Percentiles rank a stretch among this genome's conserved stretches.
Evolutionary conservation across 2,329 filamentous ascomycete species (phyloP).

Genomic region (Epichloe coenophiala): DNA sequence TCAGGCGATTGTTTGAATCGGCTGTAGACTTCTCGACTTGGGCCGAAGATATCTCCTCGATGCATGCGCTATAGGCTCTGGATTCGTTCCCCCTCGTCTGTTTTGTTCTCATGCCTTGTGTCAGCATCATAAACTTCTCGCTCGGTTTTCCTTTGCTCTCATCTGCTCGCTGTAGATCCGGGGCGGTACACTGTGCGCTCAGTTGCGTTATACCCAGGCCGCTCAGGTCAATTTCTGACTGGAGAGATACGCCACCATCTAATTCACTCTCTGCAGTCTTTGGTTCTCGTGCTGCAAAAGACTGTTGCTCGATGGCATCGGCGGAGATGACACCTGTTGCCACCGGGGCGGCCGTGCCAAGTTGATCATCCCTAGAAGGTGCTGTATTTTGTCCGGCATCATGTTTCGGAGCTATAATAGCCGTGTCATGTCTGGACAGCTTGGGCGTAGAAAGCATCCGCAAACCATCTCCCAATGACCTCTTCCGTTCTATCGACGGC

Average conservation of each 20-base stretch:
- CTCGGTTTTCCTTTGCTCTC: not conserved
- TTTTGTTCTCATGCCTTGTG: not conserved
- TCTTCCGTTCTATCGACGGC: not conserved
- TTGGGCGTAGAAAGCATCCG: constrained; percentile 1
- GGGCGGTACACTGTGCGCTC: not conserved
- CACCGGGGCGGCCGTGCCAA: not conserved
- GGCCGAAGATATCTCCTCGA: not conserved
- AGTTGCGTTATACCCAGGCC: not conserved
- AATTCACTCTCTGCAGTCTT: not conserved
- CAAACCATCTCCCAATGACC: constrained; percentile 6
- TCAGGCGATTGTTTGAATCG: not conserved
- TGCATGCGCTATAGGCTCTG: not conserved
- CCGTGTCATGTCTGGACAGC: not conserved
- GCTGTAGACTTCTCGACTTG: not conserved
- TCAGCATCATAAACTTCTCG: not conserved
- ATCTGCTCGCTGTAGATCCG: not conserved
- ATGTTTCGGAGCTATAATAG: not conserved
- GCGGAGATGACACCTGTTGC: not conserved
- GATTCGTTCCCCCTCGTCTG: not conserved
- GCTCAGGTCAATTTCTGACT: not conserved
- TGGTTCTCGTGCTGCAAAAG: not conserved
- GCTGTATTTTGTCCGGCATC: not conserved
- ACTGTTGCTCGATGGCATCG: not conserved
- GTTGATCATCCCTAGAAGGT: not conserved
- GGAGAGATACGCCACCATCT: constrained; percentile 5